These are phyloP conservation scores for Dendrobium catenatum DNA, from an alignment of 106 monocot genomes.

Conservation along the genomic window DNA sequence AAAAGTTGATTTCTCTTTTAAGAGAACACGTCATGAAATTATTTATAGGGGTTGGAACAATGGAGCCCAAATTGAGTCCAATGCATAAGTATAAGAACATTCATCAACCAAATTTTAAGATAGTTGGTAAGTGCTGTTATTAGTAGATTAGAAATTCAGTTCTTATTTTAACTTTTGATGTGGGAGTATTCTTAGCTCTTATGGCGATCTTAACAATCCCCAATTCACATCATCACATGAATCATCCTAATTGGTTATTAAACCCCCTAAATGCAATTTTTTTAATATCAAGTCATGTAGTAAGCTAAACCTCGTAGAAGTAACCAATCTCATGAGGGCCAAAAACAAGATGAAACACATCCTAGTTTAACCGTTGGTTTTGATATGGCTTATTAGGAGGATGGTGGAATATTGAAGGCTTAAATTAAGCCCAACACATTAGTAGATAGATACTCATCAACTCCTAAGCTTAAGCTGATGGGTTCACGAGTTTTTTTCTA, in stretches of 20 bases:
- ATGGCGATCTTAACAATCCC: no score
- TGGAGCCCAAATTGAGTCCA: neutral
- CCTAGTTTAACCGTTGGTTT: no score
- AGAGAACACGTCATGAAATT: neutral
- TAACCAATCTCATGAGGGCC: no score
- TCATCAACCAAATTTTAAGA: neutral
- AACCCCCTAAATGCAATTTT: no score
- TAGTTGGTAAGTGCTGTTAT: neutral
- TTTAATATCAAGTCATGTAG: no score
- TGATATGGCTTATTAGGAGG: no score
- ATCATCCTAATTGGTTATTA: no score
- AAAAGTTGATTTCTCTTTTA: neutral
- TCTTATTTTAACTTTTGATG: neutral
- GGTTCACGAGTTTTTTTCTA: neutral
- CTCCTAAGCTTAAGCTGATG: neutral
- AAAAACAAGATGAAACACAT: no score
- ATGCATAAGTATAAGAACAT: neutral
- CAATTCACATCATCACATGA: no score
- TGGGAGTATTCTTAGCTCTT: no score
- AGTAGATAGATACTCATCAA: neutral
- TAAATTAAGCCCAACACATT: neutral
- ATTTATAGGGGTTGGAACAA: neutral
- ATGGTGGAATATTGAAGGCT: no score
- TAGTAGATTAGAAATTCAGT: neutral
- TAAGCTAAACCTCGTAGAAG: no score